A percentile compares a stretch with the other conserved stretches of the same genome.
phyloP scores from a whole-genome alignment of 2,329 filamentous ascomycete genomes.

The Diaporthe humulicola region DNA sequence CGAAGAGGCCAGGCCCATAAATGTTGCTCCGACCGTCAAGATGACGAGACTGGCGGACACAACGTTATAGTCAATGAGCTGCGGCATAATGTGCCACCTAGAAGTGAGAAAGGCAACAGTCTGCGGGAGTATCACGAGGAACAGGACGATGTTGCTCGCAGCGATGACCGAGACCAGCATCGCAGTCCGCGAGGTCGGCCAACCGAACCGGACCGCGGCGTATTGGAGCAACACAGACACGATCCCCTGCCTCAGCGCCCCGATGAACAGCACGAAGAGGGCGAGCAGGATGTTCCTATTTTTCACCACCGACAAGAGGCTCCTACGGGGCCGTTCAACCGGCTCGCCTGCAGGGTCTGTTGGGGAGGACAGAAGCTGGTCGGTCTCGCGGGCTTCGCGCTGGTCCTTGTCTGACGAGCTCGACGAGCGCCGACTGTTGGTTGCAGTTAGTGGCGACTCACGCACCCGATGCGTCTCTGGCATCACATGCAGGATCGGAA shows the following conservation, averaged over 20 bases:
- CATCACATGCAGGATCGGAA: conserved; percentile 33
- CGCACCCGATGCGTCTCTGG: conserved; percentile 36
- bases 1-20: conserved; percentile 38
- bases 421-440: conserved; percentile 4
- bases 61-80: conserved; percentile 40
- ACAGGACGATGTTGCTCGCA: conserved; percentile 38
- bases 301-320: conserved; percentile 18
- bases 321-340: not conserved
- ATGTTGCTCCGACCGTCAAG: conserved; percentile 24
- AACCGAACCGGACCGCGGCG: conserved; percentile 38
- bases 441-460: no score
- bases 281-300: conserved; percentile 36
- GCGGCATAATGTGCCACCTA: conserved; percentile 31
- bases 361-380: conserved; percentile 15
- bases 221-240: conserved; percentile 39
- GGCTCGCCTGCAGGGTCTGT: not conserved
- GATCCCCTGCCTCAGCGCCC: conserved; percentile 36
- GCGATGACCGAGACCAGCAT: conserved; percentile 40
- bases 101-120: conserved; percentile 35
- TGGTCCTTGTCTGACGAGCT: conserved; percentile 32
- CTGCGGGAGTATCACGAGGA: conserved; percentile 39
- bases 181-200: conserved; percentile 37
- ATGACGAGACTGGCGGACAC: conserved; percentile 37
- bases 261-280: conserved; percentile 39
- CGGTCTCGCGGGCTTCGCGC: conserved; percentile 35